Conservation (phyloP, 2,329 filamentous ascomycete species). For the Penicillium oxalicum region DNA sequence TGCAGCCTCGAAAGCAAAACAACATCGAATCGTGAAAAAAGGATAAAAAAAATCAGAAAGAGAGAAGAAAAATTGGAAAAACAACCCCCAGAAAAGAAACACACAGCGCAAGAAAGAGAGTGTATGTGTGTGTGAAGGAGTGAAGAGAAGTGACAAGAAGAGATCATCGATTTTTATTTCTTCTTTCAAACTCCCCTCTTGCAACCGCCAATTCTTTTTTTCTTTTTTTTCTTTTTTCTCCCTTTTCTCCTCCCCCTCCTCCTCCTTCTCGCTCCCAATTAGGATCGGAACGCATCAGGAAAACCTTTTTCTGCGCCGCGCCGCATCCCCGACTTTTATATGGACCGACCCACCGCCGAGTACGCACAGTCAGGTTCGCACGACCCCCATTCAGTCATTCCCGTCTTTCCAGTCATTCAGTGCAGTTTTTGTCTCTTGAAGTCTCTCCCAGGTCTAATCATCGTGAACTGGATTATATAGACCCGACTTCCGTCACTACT, state of each 20-base stretch:
- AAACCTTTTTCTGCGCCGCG: conserved; percentile 5
- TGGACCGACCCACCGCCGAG: conserved; percentile 62
- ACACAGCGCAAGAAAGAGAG: neutral
- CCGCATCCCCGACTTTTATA: conserved; percentile 36
- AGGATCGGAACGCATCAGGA: conserved; percentile 1
- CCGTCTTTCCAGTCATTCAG: too few species aligned
- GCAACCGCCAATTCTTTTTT: conserved; percentile 2
- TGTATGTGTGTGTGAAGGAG: neutral
- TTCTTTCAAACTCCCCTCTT: too few species aligned
- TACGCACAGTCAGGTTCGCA: conserved; percentile 85
- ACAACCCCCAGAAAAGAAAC: neutral
- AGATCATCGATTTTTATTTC: too few species aligned
- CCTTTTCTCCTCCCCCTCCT: neutral
- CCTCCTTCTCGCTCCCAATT: neutral
- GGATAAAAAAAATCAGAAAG: neutral
- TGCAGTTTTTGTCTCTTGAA: too few species aligned
- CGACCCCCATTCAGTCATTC: conserved; percentile 39
- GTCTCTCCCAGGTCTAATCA: neutral
- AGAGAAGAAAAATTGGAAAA: too few species aligned
- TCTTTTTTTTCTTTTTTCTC: neutral
- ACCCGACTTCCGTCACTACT: conserved; percentile 74
- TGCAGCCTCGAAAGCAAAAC: conserved; percentile 23
- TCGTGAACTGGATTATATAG: conserved; percentile 82
- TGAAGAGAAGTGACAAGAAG: too few species aligned
- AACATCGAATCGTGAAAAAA: neutral